Evolutionary conservation across 1,139 yeast species (phyloP).

Genomic region (Suhomyces guaymorum): DNA sequence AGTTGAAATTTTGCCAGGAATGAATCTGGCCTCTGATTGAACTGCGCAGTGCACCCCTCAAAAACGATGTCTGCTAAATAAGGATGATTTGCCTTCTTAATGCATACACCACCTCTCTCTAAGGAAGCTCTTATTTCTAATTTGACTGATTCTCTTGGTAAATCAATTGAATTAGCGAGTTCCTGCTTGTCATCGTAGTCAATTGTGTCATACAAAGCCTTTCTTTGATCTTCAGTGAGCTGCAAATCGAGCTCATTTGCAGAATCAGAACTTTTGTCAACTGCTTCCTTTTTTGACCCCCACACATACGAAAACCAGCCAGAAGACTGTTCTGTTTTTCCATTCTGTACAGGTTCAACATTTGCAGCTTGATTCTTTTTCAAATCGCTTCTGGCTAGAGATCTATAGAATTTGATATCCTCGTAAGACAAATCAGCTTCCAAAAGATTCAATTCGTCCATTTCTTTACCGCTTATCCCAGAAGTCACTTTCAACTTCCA

Average conservation of each 20-base stretch:
- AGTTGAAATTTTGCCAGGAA: slow-evolving; percentile 69
- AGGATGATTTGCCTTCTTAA: slow-evolving; percentile 41
- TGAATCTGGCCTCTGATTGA: slow-evolving; percentile 80
- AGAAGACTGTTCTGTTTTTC: too few relatives aligned
- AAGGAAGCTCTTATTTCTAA: slow-evolving; percentile 68
- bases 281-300: slow-evolving; percentile 14
- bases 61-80: slow-evolving; percentile 77
- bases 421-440: slow-evolving; percentile 69
- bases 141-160: slow-evolving; percentile 74
- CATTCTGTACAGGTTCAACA: too few relatives aligned
- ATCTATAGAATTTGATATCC: slow-evolving; percentile 81
- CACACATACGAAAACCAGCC: slow-evolving; percentile 34
- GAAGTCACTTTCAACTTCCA: slow-evolving; percentile 59
- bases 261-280: slow-evolving; percentile 4
- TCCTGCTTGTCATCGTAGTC: slow-evolving; percentile 79
- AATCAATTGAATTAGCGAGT: slow-evolving; percentile 52
- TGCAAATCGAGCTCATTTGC: slow-evolving; percentile 41
- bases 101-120: slow-evolving; percentile 73
- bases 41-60: slow-evolving; percentile 76
- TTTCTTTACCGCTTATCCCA: slow-evolving; percentile 14
- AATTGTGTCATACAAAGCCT: slow-evolving; percentile 90
- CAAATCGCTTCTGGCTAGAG: slow-evolving; percentile 69
- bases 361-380: slow-evolving; percentile 43
- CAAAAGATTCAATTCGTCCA: too few relatives aligned
- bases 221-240: slow-evolving; percentile 61